Conservation (phyloP, 148 eudicot genomes). For the Polygonum aviculare region DNA sequence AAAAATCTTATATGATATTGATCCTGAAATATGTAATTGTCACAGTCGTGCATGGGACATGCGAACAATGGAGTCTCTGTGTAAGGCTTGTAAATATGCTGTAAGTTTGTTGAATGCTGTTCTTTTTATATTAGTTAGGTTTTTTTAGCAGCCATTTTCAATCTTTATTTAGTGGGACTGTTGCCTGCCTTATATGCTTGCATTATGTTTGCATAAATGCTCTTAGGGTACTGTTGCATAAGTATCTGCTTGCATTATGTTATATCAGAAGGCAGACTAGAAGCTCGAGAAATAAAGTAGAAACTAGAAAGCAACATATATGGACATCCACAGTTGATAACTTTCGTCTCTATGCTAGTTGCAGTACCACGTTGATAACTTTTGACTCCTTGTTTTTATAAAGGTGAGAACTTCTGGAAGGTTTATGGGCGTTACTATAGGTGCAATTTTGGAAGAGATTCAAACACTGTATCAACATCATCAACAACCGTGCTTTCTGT, state of each 20-base stretch:
- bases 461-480: constrained; percentile 81
- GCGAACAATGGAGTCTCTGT: constrained; percentile 97
- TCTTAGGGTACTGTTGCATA: neutral
- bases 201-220: neutral
- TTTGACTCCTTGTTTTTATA: constrained; percentile 14
- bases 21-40: constrained; percentile 10
- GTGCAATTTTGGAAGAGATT: constrained; percentile 95
- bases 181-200: too few species aligned
- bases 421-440: constrained; percentile 92
- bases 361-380: constrained; percentile 5
- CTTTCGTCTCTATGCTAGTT: neutral
- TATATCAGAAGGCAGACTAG: neutral
- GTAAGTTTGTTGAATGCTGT: constrained; percentile 47
- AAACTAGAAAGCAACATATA: neutral
- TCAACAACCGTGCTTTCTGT: constrained; percentile 96
- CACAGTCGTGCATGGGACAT: constrained; percentile 99
- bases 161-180: neutral
- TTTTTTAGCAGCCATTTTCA: neutral
- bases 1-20: constrained; percentile 2
- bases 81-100: constrained; percentile 98
- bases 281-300: neutral
- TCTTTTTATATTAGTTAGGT: constrained; percentile 3
- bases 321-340: neutral
- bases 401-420: constrained; percentile 95
- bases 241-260: neutral